Evolutionary conservation across 2,329 filamentous ascomycete genomes (phyloP).

Genomic region (Pezicula neosporulosa): DNA sequence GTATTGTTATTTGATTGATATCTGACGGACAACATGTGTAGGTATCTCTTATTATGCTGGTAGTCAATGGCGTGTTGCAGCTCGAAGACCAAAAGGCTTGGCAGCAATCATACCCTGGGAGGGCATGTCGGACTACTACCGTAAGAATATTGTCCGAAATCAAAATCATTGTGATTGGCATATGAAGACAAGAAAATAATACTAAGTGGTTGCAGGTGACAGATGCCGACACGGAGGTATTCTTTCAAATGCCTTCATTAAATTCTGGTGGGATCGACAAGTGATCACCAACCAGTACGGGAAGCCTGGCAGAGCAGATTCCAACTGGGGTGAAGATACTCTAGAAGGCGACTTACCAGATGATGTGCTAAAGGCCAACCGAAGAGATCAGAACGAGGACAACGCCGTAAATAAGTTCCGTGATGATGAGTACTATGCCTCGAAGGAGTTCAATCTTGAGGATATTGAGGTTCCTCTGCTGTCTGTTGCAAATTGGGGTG

Average conservation of each 20-base stretch:
- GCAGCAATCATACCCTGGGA: conserved; percentile 52
- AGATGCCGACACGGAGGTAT: conserved; percentile 58
- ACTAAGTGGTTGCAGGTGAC: conserved; percentile 31
- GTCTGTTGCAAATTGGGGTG: conserved; percentile 68
- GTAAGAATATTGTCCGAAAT: neutral
- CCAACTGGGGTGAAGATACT: conserved; percentile 33
- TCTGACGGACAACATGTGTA: neutral
- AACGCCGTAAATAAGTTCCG: conserved; percentile 24
- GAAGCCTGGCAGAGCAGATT: conserved; percentile 39
- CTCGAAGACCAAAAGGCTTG: conserved; percentile 46
- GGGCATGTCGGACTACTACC: conserved; percentile 52
- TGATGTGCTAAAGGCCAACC: conserved; percentile 45
- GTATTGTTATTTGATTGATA: too few species aligned
- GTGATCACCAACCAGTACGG: conserved; percentile 67
- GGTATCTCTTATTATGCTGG: conserved; percentile 4
- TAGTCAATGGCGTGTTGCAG: conserved; percentile 52
- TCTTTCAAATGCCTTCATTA: conserved; percentile 52
- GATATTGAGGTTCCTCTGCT: conserved; percentile 67
- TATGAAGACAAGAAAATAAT: too few species aligned
- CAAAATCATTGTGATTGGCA: conserved; percentile 17
- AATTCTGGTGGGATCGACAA: conserved; percentile 65
- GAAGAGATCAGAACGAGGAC: conserved; percentile 42
- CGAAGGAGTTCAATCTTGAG: conserved; percentile 52
- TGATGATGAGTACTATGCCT: conserved; percentile 14
- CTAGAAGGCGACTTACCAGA: conserved; percentile 54